A percentile compares a stretch with the other conserved stretches of the same genome.
phyloP scores from a whole-genome alignment of 345 rosid species.

The Eucalyptus pauciflora region DNA sequence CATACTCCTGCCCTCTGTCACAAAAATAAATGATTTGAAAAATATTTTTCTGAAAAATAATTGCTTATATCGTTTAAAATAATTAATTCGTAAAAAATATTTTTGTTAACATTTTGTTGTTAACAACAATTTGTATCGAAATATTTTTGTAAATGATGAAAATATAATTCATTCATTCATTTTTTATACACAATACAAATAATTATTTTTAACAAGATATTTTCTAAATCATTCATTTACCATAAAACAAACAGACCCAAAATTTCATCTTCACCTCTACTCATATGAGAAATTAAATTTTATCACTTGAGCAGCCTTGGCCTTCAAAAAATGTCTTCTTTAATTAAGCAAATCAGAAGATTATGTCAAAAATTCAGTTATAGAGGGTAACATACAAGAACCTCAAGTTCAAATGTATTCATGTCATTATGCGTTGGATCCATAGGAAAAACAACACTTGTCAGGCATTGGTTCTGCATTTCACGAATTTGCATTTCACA shows the following conservation, averaged over 20 bases:
- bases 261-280: neutral
- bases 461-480: neutral
- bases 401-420: neutral
- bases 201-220: too few species aligned
- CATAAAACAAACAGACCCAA: fast-evolving
- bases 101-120: too few species aligned
- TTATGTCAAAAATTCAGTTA: neutral
- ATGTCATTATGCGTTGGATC: neutral
- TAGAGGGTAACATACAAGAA: neutral
- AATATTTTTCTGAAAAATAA: fast-evolving
- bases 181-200: too few species aligned
- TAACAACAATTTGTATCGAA: too few species aligned
- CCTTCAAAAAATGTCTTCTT: neutral
- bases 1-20: neutral
- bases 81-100: too few species aligned
- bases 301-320: neutral
- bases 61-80: fast-evolving
- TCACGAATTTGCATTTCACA: neutral
- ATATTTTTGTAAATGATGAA: too few species aligned
- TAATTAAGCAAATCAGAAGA: neutral
- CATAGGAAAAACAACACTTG: neutral
- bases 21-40: too few species aligned
- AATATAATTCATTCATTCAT: too few species aligned
- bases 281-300: neutral
- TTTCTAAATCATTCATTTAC: too few species aligned